Percentiles rank a stretch among this genome's conserved stretches.
Evolutionary conservation across 2,329 filamentous ascomycete genomes (phyloP).

Genomic region (Neoascochyta sp.): DNA sequence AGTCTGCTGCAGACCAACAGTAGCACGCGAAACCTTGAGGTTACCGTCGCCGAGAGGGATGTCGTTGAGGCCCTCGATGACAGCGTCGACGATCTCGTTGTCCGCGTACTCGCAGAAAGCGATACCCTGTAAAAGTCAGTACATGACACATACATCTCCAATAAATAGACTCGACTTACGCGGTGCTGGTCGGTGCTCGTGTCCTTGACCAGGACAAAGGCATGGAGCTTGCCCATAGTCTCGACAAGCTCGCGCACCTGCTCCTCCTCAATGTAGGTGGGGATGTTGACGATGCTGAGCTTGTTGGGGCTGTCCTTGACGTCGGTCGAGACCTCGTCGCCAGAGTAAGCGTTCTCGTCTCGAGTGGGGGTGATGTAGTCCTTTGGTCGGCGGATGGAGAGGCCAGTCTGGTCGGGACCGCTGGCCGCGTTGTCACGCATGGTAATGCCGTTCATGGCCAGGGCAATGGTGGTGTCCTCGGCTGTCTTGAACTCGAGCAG

Average conservation of each 20-base stretch:
- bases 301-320: conserved; percentile 95
- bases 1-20: conserved; percentile 90
- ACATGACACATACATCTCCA: too few species aligned
- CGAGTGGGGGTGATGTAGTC: conserved; percentile 88
- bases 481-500: conserved; percentile 86
- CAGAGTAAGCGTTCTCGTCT: conserved; percentile 64
- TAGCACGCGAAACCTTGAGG: conserved; percentile 82
- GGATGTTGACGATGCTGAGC: conserved; percentile 87
- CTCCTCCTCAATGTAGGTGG: conserved; percentile 81
- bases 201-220: conserved; percentile 88
- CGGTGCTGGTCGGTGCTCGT: conserved; percentile 78
- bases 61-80: conserved; percentile 84
- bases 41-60: conserved; percentile 89
- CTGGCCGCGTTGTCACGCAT: conserved; percentile 68
- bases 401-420: conserved; percentile 49
- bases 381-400: conserved; percentile 82
- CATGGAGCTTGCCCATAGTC: conserved; percentile 88
- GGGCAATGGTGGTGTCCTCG: conserved; percentile 82
- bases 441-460: conserved; percentile 82
- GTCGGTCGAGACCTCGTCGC: conserved; percentile 70
- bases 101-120: conserved; percentile 95
- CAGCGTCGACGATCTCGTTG: conserved; percentile 71
- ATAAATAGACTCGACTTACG: conserved; percentile 56
- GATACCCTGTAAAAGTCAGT: conserved; percentile 62
- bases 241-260: conserved; percentile 87